Base-by-base conservation (phyloP, 352 stramenopile species). In the Thalassiosira exigua region DNA sequence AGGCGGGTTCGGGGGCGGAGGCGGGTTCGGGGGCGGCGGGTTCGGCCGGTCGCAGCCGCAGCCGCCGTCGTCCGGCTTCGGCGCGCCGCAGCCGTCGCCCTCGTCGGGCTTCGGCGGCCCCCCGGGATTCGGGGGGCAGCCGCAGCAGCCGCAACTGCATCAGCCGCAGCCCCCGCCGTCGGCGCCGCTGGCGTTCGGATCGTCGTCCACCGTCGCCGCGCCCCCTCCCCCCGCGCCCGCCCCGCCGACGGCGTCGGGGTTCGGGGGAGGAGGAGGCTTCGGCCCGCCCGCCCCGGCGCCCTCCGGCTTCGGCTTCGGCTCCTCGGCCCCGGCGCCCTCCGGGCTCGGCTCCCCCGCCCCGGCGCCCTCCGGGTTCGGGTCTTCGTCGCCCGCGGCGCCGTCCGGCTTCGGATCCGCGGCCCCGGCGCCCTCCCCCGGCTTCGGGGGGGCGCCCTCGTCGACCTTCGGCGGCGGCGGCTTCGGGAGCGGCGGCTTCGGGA, bases 61-160 rank as follows among this genome's bases (percentile, higher is more conserved):
- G n/a, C 24, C 17, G 33, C 4, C 27, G 19, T 60, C 33, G 29
- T 65, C 46, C 24, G 36, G 12, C 50, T 52, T 64, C 32, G 51
- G 27, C 11, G 14, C 29, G 19, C 27, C 44, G 32, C n/a, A 60
- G 30, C 61, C 56, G 19, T 32, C 29, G 58, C 30, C 19, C 21
- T 29, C 11, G 12, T 51, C 42, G 24, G 66, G 51, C 36, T 68
- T 75, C 30, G 66, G 56, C 14, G 68, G 68, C 59, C 26, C 42
- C 4, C n/a, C 41, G 19, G 67, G 51, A 61, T 78, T 78, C 56
- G 69, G 41, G 19, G 52, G 72, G 56, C 59, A 17, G 9, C 51
- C 30, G 36, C 41, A 36, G 26, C 60, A 33, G 17, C 4, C 5
- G 51, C 29, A n/a, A 11, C 41, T 26, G 21, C 22, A 48, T 24